phyloP scores from a whole-genome alignment of 495 filamentous ascomycete genomes.

The Aspergillus avenaceus region DNA sequence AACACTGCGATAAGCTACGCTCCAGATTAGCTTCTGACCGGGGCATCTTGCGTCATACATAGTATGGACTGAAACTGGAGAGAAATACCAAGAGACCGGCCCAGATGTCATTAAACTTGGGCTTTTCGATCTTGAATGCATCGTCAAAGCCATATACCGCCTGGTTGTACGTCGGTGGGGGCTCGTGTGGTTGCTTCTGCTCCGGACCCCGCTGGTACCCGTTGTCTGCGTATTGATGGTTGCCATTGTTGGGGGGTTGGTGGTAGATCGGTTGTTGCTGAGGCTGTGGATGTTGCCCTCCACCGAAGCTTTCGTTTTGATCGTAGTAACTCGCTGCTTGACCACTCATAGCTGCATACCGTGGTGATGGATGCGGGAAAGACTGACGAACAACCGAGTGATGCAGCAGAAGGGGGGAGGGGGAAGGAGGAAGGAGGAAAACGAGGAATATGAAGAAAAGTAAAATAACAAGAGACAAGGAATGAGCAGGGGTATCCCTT shows the following conservation, averaged over 20 bases:
- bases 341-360: constrained; percentile 35
- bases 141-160: constrained; percentile 58
- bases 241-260: constrained; percentile 9
- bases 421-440: not conserved
- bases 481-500: not conserved
- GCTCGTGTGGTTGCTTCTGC: constrained; percentile 27
- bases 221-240: constrained; percentile 13
- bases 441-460: not conserved
- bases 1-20: constrained; percentile 65
- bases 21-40: constrained; percentile 1
- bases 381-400: not conserved
- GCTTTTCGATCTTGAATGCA: constrained; percentile 72
- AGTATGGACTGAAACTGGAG: too few species aligned
- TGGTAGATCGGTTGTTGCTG: constrained; percentile 12
- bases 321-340: constrained; percentile 42
- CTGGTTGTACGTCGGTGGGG: constrained; percentile 29
- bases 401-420: not conserved
- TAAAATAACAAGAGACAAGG: not conserved
- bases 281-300: constrained; percentile 17
- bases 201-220: constrained; percentile 21
- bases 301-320: constrained; percentile 21
- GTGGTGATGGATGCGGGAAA: constrained; percentile 2
- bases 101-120: constrained; percentile 88
- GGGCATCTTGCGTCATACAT: too few species aligned
- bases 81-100: constrained; percentile 66